Evolutionary conservation across 805 yeast species (phyloP).

Genomic region (Vanderwaltozyma polyspora): DNA sequence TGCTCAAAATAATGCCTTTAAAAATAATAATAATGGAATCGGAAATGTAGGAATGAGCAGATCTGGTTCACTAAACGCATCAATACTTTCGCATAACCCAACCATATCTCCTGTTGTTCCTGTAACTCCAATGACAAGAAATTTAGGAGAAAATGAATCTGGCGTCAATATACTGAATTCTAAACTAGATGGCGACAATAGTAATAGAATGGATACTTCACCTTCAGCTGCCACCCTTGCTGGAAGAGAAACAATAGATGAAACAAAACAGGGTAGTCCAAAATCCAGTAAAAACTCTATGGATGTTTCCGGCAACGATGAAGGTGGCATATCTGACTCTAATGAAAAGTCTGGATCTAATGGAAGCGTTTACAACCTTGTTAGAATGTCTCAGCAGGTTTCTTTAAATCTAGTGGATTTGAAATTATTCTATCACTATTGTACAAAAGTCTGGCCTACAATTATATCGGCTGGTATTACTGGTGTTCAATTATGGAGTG

Average conservation of each 20-base stretch:
- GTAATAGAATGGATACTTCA: neutral
- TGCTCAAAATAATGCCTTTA: neutral
- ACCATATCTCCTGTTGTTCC: conserved; percentile 20
- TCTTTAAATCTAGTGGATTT: conserved; percentile 63
- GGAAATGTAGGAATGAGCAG: neutral
- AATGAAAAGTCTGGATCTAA: conserved; percentile 1
- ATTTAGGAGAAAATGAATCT: conserved; percentile 2
- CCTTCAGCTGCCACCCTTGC: conserved; percentile 12
- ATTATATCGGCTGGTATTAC: conserved; percentile 87
- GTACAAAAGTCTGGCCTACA: conserved; percentile 73
- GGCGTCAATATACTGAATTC: neutral
- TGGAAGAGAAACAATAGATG: conserved; percentile 6
- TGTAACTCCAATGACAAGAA: conserved; percentile 15
- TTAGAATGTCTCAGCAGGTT: conserved; percentile 15
- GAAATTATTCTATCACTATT: conserved; percentile 77
- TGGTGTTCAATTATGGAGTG: conserved; percentile 70
- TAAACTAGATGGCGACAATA: neutral
- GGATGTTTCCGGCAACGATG: neutral
- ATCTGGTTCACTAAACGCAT: neutral
- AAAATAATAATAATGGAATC: neutral
- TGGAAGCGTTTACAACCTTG: conserved; percentile 5
- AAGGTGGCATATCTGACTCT: neutral
- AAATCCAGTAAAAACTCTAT: too few relatives aligned
- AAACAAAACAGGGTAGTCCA: conserved; percentile 3
- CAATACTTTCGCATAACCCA: conserved; percentile 8